Evolutionary conservation across 257 asterid genomes (phyloP), one percentile per base, ranked within the genome.

Genomic region (Cruciata laevipes): DNA sequence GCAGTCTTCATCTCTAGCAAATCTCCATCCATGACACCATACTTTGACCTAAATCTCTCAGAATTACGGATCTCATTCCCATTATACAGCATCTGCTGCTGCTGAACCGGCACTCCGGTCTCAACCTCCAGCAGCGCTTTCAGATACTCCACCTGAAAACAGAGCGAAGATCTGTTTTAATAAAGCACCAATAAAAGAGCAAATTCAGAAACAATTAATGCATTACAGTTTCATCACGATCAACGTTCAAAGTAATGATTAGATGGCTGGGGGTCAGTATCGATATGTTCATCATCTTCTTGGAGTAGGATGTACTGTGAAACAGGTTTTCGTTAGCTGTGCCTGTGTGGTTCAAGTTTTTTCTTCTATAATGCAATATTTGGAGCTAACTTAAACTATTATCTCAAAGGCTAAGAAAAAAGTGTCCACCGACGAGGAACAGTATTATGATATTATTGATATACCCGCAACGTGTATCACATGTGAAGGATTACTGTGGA

Each of bases 121-220:
- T 94, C 97, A 76, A 85, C 96, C 79, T 94, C 97, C 77, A 94
- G 80, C 44, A 94, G 78, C 73, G 95, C 97, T 83, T 94, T 94
- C 82, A 94, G 73, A 83, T 94, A 88, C 87, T 94, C 97, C 62
- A 94, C 99, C 99, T 90, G 92, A n/a, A 31, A 66, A 65, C 47
- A 67, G 17, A 27, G 42, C 25, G 24, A 3, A 13, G 10, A 14
- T 42, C 9, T 9, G 8, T 7, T 1, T 7, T 11, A 37, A 9
- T 14, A 14, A 16, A 47, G 53, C 53, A 47, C 16, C 49, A 2
- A 42, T 12, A 10, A 35, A 40, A 63, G 64, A 30, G 23, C 32
- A 61, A 53, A 52, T 20, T 51, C 18, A 16, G 42, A 13, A 12
- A 3, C 38, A n/a, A 3, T 42, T 23, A 56, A 68, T 1, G 72